These are phyloP conservation scores for Mortierella sp. DNA, from an alignment of 371 early-diverging fungal genomes.

Conservation along the genomic window DNA sequence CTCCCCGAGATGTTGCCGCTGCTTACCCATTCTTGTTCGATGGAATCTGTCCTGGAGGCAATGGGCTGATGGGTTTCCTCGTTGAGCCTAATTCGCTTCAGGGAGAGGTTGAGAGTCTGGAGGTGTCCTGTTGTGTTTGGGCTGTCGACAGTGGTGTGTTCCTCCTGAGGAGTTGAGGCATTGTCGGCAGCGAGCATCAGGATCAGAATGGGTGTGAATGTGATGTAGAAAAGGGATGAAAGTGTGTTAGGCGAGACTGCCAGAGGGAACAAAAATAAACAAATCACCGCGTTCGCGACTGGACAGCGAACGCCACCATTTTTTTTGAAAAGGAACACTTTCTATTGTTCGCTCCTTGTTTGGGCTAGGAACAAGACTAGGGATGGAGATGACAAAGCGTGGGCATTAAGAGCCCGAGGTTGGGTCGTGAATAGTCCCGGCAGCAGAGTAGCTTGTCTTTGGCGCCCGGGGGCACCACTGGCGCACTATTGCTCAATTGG, in stretches of 20 bases:
- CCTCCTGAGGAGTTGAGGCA: constrained; percentile 16
- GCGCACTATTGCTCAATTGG: neutral
- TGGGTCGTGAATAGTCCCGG: neutral
- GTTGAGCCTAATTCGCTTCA: constrained; percentile 49
- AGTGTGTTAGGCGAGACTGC: neutral
- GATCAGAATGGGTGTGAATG: neutral
- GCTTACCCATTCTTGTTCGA: constrained; percentile 47
- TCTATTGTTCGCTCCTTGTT: too few relatives aligned
- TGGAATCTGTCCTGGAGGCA: constrained; percentile 38
- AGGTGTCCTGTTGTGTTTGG: constrained; percentile 19
- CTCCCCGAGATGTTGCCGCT: neutral
- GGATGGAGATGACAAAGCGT: too few relatives aligned
- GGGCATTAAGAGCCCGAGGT: neutral
- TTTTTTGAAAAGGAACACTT: neutral
- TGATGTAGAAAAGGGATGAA: neutral
- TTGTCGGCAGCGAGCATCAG: constrained; percentile 7
- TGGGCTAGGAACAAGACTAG: too few relatives aligned
- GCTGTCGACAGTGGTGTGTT: neutral
- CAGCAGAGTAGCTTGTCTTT: neutral
- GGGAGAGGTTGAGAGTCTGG: constrained; percentile 45
- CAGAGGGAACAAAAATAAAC: neutral
- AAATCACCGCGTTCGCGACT: constrained; percentile 8
- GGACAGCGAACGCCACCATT: constrained; percentile 12
- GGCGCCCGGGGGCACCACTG: neutral
- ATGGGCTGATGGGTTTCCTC: constrained; percentile 15